Evolutionary conservation across 2,329 filamentous ascomycete species (phyloP).

Genomic region (Ophiobolus disseminans): DNA sequence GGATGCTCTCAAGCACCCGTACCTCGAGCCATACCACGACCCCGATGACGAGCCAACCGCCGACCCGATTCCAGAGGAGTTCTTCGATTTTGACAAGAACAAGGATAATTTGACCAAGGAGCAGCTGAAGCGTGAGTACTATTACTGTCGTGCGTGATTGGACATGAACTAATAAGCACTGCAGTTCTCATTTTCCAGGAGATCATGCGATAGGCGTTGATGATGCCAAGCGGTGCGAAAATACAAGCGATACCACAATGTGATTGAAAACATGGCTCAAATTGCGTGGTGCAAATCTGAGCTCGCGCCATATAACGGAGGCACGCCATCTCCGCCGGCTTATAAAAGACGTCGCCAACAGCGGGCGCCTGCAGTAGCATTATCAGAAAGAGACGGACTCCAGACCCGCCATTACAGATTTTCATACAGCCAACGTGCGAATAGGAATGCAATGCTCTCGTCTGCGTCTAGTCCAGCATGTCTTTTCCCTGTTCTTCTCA

Average conservation of each 20-base stretch:
- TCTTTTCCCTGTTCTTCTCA: too few species aligned
- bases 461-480: too few species aligned
- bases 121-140: constrained; percentile 80
- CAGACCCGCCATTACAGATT: constrained; percentile 3
- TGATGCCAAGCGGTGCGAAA: constrained; percentile 20
- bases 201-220: constrained; percentile 73
- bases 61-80: constrained; percentile 95
- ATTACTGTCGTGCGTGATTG: too few species aligned
- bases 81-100: constrained; percentile 99
- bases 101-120: constrained; percentile 99
- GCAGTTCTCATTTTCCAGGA: constrained; percentile 90
- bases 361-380: too few species aligned
- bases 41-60: constrained; percentile 98
- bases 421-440: constrained; percentile 15
- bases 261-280: constrained; percentile 9
- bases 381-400: constrained; percentile 5
- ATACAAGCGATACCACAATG: constrained; percentile 31
- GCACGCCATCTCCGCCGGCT: constrained; percentile 13
- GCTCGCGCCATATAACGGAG: constrained; percentile 21
- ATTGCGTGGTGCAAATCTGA: constrained; percentile 16
- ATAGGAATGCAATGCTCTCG: constrained; percentile 21
- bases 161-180: constrained; percentile 2
- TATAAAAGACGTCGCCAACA: too few species aligned
- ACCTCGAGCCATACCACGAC: constrained; percentile 98
- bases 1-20: constrained; percentile 95